Evolutionary conservation across 1,284 basidiomycete genomes (phyloP).

Genomic region (Fistulinella staudtii): DNA sequence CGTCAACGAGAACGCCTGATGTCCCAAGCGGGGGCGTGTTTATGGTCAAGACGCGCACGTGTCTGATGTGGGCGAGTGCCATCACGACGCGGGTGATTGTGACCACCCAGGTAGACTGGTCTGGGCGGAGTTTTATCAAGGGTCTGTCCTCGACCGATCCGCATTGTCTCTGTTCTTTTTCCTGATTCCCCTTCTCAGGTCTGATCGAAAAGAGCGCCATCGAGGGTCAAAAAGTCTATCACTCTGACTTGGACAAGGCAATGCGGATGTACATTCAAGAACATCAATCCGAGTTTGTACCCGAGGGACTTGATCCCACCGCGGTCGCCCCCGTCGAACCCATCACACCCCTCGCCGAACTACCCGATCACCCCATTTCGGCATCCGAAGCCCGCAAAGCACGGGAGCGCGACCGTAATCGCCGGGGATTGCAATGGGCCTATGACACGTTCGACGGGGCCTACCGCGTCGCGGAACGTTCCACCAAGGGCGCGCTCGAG

Average conservation of each 20-base stretch:
- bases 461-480: slow-evolving; percentile 62
- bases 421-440: slow-evolving; percentile 77
- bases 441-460: slow-evolving; percentile 80
- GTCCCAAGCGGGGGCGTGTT: slow-evolving; percentile 93
- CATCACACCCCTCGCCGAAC: slow-evolving; percentile 20
- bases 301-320: slow-evolving; percentile 67
- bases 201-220: slow-evolving; percentile 91
- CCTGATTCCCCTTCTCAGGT: slow-evolving; percentile 42
- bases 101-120: slow-evolving; percentile 94
- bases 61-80: slow-evolving; percentile 88
- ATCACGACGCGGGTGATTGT: slow-evolving; percentile 79
- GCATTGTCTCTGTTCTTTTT: slow-evolving; percentile 1
- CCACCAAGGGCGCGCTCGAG: slow-evolving; percentile 66
- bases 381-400: slow-evolving; percentile 38
- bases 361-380: slow-evolving; percentile 11
- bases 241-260: slow-evolving; percentile 77
- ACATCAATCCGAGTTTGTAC: slow-evolving; percentile 86
- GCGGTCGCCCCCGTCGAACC: slow-evolving; percentile 39
- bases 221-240: slow-evolving; percentile 93
- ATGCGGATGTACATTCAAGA: slow-evolving; percentile 88
- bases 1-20: slow-evolving; percentile 91
- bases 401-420: slow-evolving; percentile 64
- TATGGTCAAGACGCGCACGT: slow-evolving; percentile 89
- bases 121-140: slow-evolving; percentile 93
- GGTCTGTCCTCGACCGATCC: slow-evolving; percentile 45